Conservation (phyloP, 805 yeast genomes). For the Saccharomyces mikatae region DNA sequence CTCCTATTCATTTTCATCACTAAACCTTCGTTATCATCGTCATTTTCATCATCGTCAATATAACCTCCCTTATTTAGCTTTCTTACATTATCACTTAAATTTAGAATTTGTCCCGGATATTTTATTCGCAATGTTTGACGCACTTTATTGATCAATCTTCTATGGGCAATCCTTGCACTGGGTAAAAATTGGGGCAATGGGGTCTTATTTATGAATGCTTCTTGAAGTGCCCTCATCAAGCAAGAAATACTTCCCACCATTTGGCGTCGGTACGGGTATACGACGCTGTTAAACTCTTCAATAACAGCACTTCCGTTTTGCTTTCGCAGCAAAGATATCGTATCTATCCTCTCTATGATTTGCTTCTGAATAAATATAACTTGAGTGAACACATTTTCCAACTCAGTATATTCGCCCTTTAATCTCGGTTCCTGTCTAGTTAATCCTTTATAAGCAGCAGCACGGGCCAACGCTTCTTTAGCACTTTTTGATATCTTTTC, state of each 20-base stretch:
- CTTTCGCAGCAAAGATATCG: constrained; percentile 35
- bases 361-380: constrained; percentile 40
- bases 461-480: constrained; percentile 34
- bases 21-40: constrained; percentile 8
- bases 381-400: constrained; percentile 36
- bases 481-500: constrained; percentile 32
- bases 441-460: constrained; percentile 34
- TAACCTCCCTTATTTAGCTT: background rate
- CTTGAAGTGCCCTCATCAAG: constrained; percentile 36
- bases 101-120: constrained; percentile 12
- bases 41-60: constrained; percentile 20
- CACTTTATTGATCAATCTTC: constrained; percentile 38
- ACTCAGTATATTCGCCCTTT: constrained; percentile 38
- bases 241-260: constrained; percentile 35
- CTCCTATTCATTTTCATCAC: constrained; percentile 6
- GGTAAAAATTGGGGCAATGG: constrained; percentile 47
- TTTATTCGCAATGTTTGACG: constrained; percentile 30
- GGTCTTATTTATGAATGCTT: constrained; percentile 36
- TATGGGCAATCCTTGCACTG: constrained; percentile 41
- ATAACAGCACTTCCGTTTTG: constrained; percentile 40
- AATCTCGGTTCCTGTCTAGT: constrained; percentile 42
- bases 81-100: background rate
- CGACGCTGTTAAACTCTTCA: constrained; percentile 36
- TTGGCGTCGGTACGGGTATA: constrained; percentile 39
- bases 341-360: constrained; percentile 41